Percentiles rank a stretch among this genome's conserved stretches.
Evolutionary conservation across 2,329 filamentous ascomycete species (phyloP).

Genomic region (Scedosporium boydii): DNA sequence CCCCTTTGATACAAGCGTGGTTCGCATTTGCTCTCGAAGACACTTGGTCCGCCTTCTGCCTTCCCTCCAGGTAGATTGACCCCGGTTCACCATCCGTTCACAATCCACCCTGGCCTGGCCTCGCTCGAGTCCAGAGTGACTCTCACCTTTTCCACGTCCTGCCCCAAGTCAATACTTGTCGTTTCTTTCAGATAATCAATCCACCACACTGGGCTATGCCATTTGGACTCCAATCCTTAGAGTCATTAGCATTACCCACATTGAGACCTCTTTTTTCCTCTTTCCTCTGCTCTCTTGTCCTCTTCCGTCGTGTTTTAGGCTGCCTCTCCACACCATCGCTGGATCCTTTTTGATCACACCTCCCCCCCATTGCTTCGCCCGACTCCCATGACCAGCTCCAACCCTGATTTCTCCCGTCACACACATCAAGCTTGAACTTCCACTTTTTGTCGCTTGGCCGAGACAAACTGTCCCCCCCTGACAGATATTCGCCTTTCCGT

Average conservation of each 20-base stretch:
- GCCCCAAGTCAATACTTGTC: neutral
- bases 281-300: neutral
- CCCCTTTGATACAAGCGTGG: neutral
- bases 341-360: constrained; percentile 3
- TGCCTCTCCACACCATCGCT: constrained; percentile 6
- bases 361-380: neutral
- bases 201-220: neutral
- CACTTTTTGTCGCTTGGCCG: neutral
- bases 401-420: neutral
- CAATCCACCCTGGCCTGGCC: too few species aligned
- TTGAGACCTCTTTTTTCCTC: neutral
- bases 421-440: neutral
- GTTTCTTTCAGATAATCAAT: neutral
- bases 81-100: too few species aligned
- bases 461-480: constrained; percentile 2
- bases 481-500: neutral
- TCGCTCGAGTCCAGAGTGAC: too few species aligned
- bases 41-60: neutral
- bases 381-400: neutral
- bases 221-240: neutral
- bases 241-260: neutral
- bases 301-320: neutral
- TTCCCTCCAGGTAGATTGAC: too few species aligned
- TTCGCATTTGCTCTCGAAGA: neutral
- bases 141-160: neutral